Percentiles rank a stretch among this genome's conserved stretches.
Evolutionary conservation across 2,329 filamentous ascomycete species (phyloP).

Genomic region (Penicillium expansum): DNA sequence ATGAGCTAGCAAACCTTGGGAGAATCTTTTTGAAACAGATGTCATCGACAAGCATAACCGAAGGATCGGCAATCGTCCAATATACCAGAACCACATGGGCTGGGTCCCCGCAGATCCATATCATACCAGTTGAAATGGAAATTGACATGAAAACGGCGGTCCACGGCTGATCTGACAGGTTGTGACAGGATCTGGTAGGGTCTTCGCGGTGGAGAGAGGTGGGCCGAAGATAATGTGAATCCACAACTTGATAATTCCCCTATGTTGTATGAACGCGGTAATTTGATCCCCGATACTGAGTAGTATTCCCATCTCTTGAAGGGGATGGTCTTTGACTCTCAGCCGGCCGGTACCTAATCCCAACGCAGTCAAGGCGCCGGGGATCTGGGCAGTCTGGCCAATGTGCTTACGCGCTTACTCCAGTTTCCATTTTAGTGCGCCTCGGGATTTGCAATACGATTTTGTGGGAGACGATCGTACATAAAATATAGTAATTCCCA

Average conservation of each 20-base stretch:
- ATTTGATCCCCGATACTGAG: not conserved
- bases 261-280: not conserved
- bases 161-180: not conserved
- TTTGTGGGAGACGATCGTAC: not conserved
- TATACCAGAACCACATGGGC: conserved; percentile 19
- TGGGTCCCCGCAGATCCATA: conserved; percentile 16
- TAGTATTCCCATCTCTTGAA: not conserved
- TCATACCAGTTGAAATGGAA: not conserved
- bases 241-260: conserved; percentile 1
- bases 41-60: conserved; percentile 15
- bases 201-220: conserved; percentile 1
- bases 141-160: conserved; percentile 8
- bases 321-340: not conserved
- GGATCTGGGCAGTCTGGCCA: not conserved
- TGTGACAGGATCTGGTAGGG: conserved; percentile 1
- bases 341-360: not conserved
- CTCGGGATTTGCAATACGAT: conserved; percentile 1
- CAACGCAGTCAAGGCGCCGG: conserved; percentile 3
- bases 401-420: not conserved
- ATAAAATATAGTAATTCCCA: not conserved
- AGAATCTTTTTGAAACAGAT: conserved; percentile 14
- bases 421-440: not conserved
- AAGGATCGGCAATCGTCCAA: conserved; percentile 30
- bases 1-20: conserved; percentile 9
- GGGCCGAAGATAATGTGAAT: not conserved